Evolutionary conservation across 2,329 filamentous ascomycete genomes (phyloP), one percentile per base, ranked within the genome.

Genomic region (Phyllosticta citribraziliensis): DNA sequence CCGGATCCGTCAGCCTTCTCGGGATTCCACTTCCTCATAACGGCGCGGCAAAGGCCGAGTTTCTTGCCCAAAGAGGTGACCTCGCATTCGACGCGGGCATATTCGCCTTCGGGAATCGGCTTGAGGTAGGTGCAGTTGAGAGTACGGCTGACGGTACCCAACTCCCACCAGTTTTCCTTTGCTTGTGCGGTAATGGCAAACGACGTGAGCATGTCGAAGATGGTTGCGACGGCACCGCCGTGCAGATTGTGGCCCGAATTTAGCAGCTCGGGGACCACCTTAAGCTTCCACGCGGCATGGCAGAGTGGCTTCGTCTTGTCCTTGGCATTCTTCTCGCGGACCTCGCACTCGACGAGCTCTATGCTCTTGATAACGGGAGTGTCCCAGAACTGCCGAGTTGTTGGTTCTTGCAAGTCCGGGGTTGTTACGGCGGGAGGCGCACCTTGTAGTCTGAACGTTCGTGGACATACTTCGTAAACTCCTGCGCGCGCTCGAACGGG

Each of bases 171-270:
- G 1, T 70, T 72, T 2, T 71, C 67, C n/a, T 63, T 64, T 5
- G 68, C 65, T 19, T 67, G 65, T 3, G 70, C 67, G 5, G 63
- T 65, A 17, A 77, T 68, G 5, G 75, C 70, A 8, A 76, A 68
- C 6, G 73, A 76, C 1, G 78, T 80, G 60, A 77, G 75, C 70
- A 84, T 79, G 66, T 85, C 83, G 63, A 82, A 82, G 52, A 83
- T 79, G 5, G 81, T 70, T 0, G 79, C 77, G 2, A 80, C 79
- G 2, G 79, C 80, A 6, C 80, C 81, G 20, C 81, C 81, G 66
- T 84, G 81, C 64, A 84, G 73, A 33, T 77, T 79, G 1, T 74
- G 74, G 33, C 74, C 72, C 53, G 74, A 67, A 67, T 83, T 83
- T 63, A 76, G 75, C 58, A 82, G 76, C 55, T 70, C 68, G 11